Conservation (phyloP, 768 basidiomycete genomes). For the Plicaturopsis crispa region DNA sequence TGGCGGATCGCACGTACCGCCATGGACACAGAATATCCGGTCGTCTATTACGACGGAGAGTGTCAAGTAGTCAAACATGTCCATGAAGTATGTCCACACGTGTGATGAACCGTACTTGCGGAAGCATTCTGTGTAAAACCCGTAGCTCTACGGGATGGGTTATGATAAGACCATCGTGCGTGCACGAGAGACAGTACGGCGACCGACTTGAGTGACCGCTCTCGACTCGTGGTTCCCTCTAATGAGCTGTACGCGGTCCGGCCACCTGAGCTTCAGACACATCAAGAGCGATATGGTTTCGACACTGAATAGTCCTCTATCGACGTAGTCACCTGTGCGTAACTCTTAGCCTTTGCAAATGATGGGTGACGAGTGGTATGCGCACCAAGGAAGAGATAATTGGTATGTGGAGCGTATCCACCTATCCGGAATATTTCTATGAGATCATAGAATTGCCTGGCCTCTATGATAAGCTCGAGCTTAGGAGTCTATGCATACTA, state of each 20-base stretch:
- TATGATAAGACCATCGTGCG: conserved; percentile 18
- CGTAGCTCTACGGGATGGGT: conserved; percentile 69
- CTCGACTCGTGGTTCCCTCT: conserved; percentile 97
- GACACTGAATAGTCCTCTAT: conserved; percentile 94
- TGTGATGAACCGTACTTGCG: conserved; percentile 93
- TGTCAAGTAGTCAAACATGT: conserved; percentile 99
- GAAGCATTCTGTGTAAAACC: conserved; percentile 98
- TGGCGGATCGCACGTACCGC: conserved; percentile 47
- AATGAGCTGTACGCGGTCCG: conserved; percentile 93
- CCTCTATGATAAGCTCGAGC: conserved; percentile 26
- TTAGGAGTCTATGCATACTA: not conserved
- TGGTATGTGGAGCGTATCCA: conserved; percentile 92
- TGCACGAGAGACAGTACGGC: conserved; percentile 10
- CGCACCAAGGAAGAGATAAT: conserved; percentile 96
- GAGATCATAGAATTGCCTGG: conserved; percentile 98
- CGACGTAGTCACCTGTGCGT: conserved; percentile 88
- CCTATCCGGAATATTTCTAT: conserved; percentile 99
- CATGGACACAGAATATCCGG: conserved; percentile 98
- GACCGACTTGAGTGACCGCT: conserved; percentile 91
- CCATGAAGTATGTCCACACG: conserved; percentile 99
- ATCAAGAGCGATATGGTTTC: conserved; percentile 97
- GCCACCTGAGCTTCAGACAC: conserved; percentile 94
- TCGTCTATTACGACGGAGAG: conserved; percentile 98
- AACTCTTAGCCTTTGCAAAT: not conserved
- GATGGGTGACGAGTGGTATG: conserved; percentile 7